A percentile compares a stretch with the other conserved stretches of the same genome.
These are phyloP conservation scores for Dendrostoma leiphaemia DNA, from an alignment of 2,329 filamentous ascomycete species.

Conservation along the genomic window DNA sequence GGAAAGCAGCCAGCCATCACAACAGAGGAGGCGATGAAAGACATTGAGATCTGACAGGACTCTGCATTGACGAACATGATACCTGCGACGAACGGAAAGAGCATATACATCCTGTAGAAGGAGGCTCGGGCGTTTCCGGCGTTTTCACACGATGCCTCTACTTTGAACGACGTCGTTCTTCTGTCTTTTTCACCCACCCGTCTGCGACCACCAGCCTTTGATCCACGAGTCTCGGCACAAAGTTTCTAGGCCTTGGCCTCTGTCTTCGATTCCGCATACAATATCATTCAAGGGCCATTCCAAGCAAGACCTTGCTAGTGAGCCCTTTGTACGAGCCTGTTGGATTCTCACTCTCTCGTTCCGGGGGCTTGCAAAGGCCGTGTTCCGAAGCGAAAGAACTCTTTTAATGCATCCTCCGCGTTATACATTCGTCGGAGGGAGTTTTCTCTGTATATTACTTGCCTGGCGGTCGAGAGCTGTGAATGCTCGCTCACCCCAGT, in stretches of 20 bases:
- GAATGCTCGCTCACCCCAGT: background rate
- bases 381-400: constrained; percentile 14
- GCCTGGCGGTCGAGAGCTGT: constrained; percentile 6
- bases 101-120: constrained; percentile 18
- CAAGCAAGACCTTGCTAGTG: background rate
- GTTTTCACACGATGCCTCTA: constrained; percentile 20
- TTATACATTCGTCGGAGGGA: constrained; percentile 3
- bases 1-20: constrained; percentile 42
- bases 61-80: constrained; percentile 26
- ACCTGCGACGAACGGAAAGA: constrained; percentile 19
- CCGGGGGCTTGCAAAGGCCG: background rate
- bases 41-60: constrained; percentile 54
- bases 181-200: background rate
- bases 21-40: constrained; percentile 56
- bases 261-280: background rate
- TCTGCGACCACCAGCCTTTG: background rate
- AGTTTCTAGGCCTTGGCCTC: background rate
- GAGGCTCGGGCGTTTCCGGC: constrained; percentile 19
- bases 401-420: constrained; percentile 12
- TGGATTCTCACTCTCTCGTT: constrained; percentile 10
- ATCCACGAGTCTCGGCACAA: background rate
- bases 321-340: constrained; percentile 13
- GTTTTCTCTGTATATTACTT: constrained; percentile 17
- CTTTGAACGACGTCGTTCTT: constrained; percentile 14
- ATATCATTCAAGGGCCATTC: background rate